Conservation (phyloP, 805 yeast genomes). For the Starmerella gropengiesseri region DNA sequence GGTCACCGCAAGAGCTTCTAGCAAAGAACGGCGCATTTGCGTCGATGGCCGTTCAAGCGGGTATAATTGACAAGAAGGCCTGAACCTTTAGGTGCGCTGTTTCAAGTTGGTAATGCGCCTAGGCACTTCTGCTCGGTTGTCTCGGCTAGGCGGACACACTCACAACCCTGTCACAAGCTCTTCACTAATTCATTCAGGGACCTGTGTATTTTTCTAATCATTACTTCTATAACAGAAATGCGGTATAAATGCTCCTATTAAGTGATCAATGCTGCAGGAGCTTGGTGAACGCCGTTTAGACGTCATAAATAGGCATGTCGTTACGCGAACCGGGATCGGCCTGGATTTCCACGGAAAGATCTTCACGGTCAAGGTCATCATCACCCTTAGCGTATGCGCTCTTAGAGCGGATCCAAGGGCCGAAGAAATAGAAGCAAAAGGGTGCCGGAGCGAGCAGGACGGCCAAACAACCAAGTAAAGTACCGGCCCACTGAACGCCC, state of each 20-base stretch:
- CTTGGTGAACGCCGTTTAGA: no score
- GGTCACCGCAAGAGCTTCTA: constrained; percentile 38
- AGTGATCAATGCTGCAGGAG: no score
- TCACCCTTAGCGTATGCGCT: constrained; percentile 21
- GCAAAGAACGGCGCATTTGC: constrained; percentile 8
- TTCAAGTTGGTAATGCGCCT: no score
- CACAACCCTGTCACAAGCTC: no score
- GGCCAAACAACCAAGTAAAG: constrained; percentile 43
- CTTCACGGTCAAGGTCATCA: constrained; percentile 13
- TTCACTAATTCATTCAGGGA: no score
- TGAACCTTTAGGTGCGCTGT: no score
- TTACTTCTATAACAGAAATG: no score
- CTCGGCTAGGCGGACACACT: no score
- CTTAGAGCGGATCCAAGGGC: constrained; percentile 28
- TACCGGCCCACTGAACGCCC: constrained; percentile 45
- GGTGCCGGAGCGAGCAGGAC: constrained; percentile 46
- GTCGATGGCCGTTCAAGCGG: constrained; percentile 14
- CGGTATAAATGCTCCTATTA: no score
- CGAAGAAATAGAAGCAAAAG: constrained; percentile 41
- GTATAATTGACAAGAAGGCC: no score
- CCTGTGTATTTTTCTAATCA: no score
- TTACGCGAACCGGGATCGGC: constrained; percentile 19
- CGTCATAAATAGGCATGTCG: background rate
- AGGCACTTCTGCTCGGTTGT: no score
- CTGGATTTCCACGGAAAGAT: constrained; percentile 12